Percentiles rank a stretch among this genome's conserved stretches.
These are phyloP conservation scores for Coemansia erecta DNA, from an alignment of 192 early-diverging fungal species.

Conservation along the genomic window DNA sequence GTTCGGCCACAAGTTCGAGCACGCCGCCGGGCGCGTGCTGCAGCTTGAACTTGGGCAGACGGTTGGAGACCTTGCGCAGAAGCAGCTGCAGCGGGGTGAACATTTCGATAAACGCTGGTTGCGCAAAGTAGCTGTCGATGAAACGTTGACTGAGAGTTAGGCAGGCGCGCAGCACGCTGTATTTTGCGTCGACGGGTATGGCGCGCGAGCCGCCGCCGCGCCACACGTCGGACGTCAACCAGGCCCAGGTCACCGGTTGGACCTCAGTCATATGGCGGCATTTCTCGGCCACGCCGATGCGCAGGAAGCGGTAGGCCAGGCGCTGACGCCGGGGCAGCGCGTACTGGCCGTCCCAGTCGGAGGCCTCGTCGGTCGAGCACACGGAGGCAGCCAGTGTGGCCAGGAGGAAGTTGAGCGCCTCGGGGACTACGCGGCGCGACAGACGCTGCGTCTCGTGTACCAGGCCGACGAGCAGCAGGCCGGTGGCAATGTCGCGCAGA, in stretches of 20 bases:
- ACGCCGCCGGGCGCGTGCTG: conserved; percentile 27
- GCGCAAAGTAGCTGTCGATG: conserved; percentile 56
- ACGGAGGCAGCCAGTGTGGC: conserved; percentile 33
- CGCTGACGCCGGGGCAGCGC: conserved; percentile 34
- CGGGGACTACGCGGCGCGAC: conserved; percentile 74
- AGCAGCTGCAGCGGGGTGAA: conserved; percentile 45
- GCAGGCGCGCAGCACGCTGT: conserved; percentile 25
- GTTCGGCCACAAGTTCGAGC: not conserved
- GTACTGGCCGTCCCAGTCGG: conserved; percentile 27
- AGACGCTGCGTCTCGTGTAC: conserved; percentile 64
- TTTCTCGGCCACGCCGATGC: conserved; percentile 8
- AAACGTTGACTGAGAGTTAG: conserved; percentile 18
- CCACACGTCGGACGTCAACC: conserved; percentile 12
- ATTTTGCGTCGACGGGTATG: conserved; percentile 18
- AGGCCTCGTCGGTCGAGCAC: conserved; percentile 10
- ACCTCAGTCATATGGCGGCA: conserved; percentile 2
- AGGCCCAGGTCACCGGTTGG: conserved; percentile 31
- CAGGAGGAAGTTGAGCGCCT: conserved; percentile 64
- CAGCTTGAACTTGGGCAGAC: conserved; percentile 26
- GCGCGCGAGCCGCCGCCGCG: not conserved
- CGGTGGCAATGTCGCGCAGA: conserved; percentile 64
- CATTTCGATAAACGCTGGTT: conserved; percentile 64
- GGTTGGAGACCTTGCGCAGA: conserved; percentile 20
- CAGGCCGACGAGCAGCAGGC: conserved; percentile 74
- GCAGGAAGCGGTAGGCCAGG: conserved; percentile 16